These are phyloP conservation scores for Halophytophthora batemanensis DNA, from an alignment of 352 stramenopile species.

Conservation along the genomic window DNA sequence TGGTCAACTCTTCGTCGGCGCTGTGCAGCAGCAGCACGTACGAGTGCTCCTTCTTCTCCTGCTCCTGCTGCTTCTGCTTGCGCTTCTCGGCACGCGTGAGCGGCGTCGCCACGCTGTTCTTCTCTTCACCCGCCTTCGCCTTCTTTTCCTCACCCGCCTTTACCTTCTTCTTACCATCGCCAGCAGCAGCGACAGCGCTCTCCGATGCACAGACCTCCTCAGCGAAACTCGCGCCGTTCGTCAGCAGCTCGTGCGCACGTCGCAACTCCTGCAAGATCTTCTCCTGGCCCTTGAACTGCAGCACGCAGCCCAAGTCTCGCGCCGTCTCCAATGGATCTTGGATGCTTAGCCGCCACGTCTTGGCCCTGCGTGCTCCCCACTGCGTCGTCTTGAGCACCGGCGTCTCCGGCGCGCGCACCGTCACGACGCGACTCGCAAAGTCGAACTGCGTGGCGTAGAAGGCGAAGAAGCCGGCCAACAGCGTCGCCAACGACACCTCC, in stretches of 20 bases:
- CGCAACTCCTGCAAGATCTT: slow-evolving; percentile 62
- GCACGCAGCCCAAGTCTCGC: slow-evolving; percentile 77
- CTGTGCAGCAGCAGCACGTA: slow-evolving; percentile 37
- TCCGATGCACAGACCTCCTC: slow-evolving; percentile 29
- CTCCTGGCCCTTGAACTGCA: slow-evolving; percentile 65
- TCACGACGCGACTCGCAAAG: slow-evolving; percentile 92
- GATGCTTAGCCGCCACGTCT: slow-evolving; percentile 83
- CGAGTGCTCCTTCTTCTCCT: slow-evolving; percentile 21
- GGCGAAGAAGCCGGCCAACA: slow-evolving; percentile 95
- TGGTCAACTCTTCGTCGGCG: slow-evolving; percentile 32
- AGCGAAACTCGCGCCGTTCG: slow-evolving; percentile 47
- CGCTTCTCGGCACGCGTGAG: neutral
- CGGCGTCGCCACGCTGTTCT: slow-evolving; percentile 2
- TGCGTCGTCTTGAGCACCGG: slow-evolving; percentile 30
- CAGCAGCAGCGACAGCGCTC: slow-evolving; percentile 7
- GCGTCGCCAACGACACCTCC: slow-evolving; percentile 47
- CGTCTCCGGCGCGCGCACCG: slow-evolving; percentile 67
- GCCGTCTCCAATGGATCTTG: slow-evolving; percentile 78
- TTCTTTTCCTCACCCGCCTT: slow-evolving; percentile 9
- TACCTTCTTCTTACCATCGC: slow-evolving; percentile 6
- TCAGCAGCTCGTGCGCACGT: slow-evolving; percentile 51
- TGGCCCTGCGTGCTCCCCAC: slow-evolving; percentile 50
- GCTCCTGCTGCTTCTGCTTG: slow-evolving; percentile 10
- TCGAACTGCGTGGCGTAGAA: slow-evolving; percentile 98
- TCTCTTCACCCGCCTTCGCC: slow-evolving; percentile 5